Base-by-base conservation (phyloP, 805 yeast species). In the Ogataea nakhonphanomensis region DNA sequence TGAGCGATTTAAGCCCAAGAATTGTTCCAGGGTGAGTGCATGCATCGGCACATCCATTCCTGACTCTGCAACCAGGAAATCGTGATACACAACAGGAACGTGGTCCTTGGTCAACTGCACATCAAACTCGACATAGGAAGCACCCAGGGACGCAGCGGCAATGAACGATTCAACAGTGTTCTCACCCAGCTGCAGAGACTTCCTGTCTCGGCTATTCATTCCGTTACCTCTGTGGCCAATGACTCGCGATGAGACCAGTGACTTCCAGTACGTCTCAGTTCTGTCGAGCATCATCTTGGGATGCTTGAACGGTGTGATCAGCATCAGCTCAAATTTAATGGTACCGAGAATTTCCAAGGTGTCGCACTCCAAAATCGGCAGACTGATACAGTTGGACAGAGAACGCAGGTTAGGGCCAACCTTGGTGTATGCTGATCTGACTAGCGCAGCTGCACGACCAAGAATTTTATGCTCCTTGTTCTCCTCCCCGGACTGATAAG, bases 41-140 rank as follows among this genome's bases (percentile, higher is more conserved):
- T 90, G 96, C 96, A 91, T 90, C 3, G 98, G 97, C 35, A 90
- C 83, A 65, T 91, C 98, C 36, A 86, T 88, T 12, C 98, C 98
- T 5, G 95, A 81, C 57, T 91, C 98, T 2, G 96, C 95, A 35
- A 91, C 96, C 30, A 87, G 61, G 57, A 91, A 91, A 59, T 91
- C 98, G 61, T 91, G 98, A 57, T 91, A 91, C 22, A 91, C 84
- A 6, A 91, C 98, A 2, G 98, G 97, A 8, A 87, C 80, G 49
- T 71, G 71, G 61, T 91, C 98, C 57, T 89, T 88, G 11, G 98
- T 91, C 51, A 91, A 69, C 59, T 91, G 98, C 33, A 91, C 98
- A 63, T 91, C 98, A 59, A 91, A 91, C 64, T 91, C 98, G 37
- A 91, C 97, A 56, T 91, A 91, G 2, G 95, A 83, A 1, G 98